These are phyloP conservation scores for Helianthus tuberosus DNA, from an alignment of 129 eudicot genomes.

Conservation along the genomic window DNA sequence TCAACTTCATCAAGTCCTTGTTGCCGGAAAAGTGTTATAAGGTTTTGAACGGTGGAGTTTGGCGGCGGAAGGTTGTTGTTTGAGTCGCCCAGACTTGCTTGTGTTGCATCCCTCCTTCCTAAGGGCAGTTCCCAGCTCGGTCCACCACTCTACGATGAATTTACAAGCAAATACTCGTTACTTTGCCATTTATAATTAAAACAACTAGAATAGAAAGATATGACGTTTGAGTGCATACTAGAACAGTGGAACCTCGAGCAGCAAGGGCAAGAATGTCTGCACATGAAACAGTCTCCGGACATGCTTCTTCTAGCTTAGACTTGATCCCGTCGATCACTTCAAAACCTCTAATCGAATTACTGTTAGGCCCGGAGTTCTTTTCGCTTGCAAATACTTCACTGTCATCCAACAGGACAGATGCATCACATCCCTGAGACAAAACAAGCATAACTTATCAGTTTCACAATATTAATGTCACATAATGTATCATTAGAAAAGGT, in stretches of 20 bases:
- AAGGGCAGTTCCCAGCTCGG: constrained; percentile 88
- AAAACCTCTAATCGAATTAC: constrained; percentile 81
- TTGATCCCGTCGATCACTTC: constrained; percentile 91
- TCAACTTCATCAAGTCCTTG: constrained; percentile 82
- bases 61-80: constrained; percentile 84
- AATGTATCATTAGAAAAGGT: constrained; percentile 3
- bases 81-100: constrained; percentile 66
- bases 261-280: constrained; percentile 91
- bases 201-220: constrained; percentile 15
- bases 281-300: constrained; percentile 94
- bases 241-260: constrained; percentile 79
- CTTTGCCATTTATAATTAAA: background rate
- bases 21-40: constrained; percentile 55
- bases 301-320: constrained; percentile 69
- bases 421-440: constrained; percentile 83
- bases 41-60: constrained; percentile 72
- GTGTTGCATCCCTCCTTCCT: constrained; percentile 89
- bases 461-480: background rate
- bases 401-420: constrained; percentile 84
- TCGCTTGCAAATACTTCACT: constrained; percentile 60
- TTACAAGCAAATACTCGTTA: background rate
- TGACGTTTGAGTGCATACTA: constrained; percentile 49
- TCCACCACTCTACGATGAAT: constrained; percentile 72
- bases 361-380: constrained; percentile 76
- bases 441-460: background rate